These are phyloP conservation scores for Circinella umbellata DNA, from an alignment of 371 early-diverging fungal species.

Conservation along the genomic window DNA sequence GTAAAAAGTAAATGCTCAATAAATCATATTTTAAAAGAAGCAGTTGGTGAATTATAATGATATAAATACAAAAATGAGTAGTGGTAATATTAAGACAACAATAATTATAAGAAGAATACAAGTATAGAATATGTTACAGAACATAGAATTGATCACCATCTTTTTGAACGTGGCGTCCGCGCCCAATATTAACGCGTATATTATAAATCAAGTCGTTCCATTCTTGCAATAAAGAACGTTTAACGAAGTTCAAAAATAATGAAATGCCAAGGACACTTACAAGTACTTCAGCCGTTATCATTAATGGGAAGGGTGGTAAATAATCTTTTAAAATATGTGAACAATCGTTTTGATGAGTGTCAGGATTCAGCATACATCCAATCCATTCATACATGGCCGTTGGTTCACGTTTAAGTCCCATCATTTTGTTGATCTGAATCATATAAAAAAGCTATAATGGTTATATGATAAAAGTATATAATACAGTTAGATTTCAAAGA, in stretches of 20 bases:
- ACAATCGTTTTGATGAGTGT: constrained; percentile 47
- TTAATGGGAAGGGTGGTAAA: constrained; percentile 59
- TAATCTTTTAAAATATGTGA: constrained; percentile 28
- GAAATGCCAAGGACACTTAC: constrained; percentile 62
- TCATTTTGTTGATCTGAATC: constrained; percentile 51
- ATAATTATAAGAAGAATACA: background rate
- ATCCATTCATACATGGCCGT: constrained; percentile 44
- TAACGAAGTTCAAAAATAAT: constrained; percentile 63
- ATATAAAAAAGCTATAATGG: constrained; percentile 54
- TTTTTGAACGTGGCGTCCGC: constrained; percentile 40
- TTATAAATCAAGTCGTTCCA: constrained; percentile 58
- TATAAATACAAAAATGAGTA: too few species aligned
- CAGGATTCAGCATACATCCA: constrained; percentile 51
- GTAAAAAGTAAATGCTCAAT: too few species aligned
- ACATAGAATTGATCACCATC: constrained; percentile 62
- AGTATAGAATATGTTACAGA: constrained; percentile 28
- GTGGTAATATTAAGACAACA: background rate
- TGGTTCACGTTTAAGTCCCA: constrained; percentile 28
- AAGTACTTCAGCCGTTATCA: constrained; percentile 59
- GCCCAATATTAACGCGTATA: constrained; percentile 36
- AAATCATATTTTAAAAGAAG: too few species aligned
- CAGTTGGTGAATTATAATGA: too few species aligned
- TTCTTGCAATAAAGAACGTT: constrained; percentile 55
- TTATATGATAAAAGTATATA: background rate
- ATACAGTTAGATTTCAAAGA: too few species aligned